Evolutionary conservation across 2,329 filamentous ascomycete species (phyloP).

Genomic region (Hypoxylon sp.): DNA sequence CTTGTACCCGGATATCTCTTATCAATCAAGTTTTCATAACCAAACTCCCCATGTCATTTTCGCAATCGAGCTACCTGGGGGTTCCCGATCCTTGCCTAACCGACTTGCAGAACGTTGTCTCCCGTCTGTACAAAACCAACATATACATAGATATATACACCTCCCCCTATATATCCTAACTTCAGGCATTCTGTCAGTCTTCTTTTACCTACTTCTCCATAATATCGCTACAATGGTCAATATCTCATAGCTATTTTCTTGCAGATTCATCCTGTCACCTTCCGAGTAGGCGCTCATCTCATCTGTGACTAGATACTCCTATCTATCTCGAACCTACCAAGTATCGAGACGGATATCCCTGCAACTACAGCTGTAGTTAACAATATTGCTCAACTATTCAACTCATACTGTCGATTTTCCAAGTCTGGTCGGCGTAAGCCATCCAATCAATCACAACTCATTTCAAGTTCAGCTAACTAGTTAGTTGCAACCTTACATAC

Average conservation of each 20-base stretch:
- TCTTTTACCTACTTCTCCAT: background rate
- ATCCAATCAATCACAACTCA: background rate
- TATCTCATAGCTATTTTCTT: constrained; percentile 15
- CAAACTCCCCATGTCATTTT: constrained; percentile 19
- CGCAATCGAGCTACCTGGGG: constrained; percentile 11
- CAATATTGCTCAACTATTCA: background rate
- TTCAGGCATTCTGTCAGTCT: constrained; percentile 4
- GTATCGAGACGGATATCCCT: background rate
- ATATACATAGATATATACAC: constrained; percentile 13
- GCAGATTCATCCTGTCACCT: constrained; percentile 9
- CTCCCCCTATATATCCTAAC: constrained; percentile 1
- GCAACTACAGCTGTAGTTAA: background rate
- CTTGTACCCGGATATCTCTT: background rate
- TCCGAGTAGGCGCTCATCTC: background rate
- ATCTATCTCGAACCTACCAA: background rate
- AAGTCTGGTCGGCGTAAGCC: background rate
- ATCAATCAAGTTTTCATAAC: constrained; percentile 18
- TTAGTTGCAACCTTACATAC: background rate
- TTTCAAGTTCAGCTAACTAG: background rate
- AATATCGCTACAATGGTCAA: background rate
- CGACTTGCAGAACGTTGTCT: too few relatives aligned
- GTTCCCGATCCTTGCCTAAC: background rate
- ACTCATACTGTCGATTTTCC: constrained; percentile 16
- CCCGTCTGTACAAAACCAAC: background rate
- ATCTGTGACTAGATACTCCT: constrained; percentile 1